Evolutionary conservation across 352 stramenopile species (phyloP), one percentile per base, ranked within the genome.

Genomic region (Pythium grandisporangium): DNA sequence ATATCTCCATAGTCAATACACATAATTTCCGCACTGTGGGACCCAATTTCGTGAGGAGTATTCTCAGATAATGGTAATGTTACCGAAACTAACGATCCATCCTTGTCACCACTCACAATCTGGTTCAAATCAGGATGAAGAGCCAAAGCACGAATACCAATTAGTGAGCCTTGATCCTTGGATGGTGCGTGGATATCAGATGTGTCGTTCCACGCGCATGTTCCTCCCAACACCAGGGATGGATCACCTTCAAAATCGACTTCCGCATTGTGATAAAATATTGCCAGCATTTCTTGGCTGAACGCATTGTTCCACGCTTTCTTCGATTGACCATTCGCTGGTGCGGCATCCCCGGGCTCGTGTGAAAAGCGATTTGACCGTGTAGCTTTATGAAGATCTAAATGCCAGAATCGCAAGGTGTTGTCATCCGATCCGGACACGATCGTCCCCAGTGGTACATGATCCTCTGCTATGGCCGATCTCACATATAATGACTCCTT

Each of bases 401-500:
- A 48, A 46, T 95, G 70, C 86, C 86, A 96, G 6, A 95, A 57
- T 1, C 83, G 66, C 16, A 94, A 44, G 1, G 84, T 95, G 42
- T 93, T 89, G 50, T 96, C 86, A 20, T 89, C 79, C 5, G 68
- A 67, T 42, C 78, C 92, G 0, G 82, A 95, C 4, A 93, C 63
- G 45, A 96, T 81, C 3, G 75, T 66, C 5, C 75, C 75, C 12
- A 69, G 66, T 1, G 84, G 85, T 11, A 88, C 45, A 1, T 64
- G 42, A 14, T 43, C 47, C 4, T 53, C 39, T 1, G 46, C 53
- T 36, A 42, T 40, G 20, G 13, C 22, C 7, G 45, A 54, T 8
- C 37, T 45, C 32, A 13, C 36, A 30, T 55, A 32, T 23, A 47
- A 34, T 19, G 21, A 36, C 8, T 66, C 62, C 3, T 2, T 22